Conservation (phyloP, 768 basidiomycete species). For the Antrodiella citrinella region DNA sequence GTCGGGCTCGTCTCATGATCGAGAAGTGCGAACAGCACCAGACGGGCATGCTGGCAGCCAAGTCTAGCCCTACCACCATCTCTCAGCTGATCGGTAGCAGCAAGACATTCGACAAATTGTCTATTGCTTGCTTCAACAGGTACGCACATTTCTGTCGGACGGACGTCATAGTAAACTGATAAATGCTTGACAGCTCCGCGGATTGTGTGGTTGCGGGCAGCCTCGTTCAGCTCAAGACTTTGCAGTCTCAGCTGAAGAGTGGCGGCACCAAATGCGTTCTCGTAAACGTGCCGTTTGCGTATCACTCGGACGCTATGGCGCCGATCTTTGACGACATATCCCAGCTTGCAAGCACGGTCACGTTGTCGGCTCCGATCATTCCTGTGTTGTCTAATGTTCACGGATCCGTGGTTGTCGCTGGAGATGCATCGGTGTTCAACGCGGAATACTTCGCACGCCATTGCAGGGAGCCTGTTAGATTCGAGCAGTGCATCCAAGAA, state of each 20-base stretch:
- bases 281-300: conserved; percentile 52
- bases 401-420: conserved; percentile 44
- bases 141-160: neutral
- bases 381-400: conserved; percentile 57
- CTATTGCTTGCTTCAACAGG: conserved; percentile 55
- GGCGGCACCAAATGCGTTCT: conserved; percentile 30
- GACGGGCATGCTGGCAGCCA: conserved; percentile 59
- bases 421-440: conserved; percentile 40
- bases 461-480: conserved; percentile 49
- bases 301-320: conserved; percentile 59
- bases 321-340: conserved; percentile 45
- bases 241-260: conserved; percentile 34
- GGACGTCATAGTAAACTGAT: neutral
- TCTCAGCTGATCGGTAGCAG: neutral
- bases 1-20: conserved; percentile 49
- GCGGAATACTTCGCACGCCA: conserved; percentile 51
- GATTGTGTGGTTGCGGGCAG: conserved; percentile 58
- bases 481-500: conserved; percentile 40
- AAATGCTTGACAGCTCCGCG: conserved; percentile 22
- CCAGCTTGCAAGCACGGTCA: conserved; percentile 28
- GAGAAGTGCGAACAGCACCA: conserved; percentile 33
- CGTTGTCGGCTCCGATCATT: conserved; percentile 40
- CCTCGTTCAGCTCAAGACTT: conserved; percentile 29
- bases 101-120: conserved; percentile 15
- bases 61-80: conserved; percentile 28